Percentiles rank a stretch among this genome's conserved stretches.
phyloP scores from a whole-genome alignment of 2,329 filamentous ascomycete species.

The Diaporthe citrichinensis region DNA sequence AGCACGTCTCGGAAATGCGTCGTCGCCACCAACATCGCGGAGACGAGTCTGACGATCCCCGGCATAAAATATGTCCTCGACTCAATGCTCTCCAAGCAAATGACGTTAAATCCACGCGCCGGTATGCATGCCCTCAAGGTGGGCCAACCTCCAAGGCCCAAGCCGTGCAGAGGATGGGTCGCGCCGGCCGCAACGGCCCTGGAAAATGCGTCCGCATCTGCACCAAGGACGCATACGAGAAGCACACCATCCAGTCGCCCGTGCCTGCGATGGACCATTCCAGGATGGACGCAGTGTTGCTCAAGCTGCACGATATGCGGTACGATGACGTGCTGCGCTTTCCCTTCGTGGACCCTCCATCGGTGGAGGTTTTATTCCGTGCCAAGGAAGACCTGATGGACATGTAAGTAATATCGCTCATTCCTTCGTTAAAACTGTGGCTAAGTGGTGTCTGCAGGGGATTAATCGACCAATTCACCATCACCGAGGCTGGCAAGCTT shows the following conservation, averaged over 20 bases:
- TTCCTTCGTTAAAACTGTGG: not conserved
- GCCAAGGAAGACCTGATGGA: not conserved
- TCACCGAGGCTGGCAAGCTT: not conserved
- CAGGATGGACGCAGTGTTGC: not conserved
- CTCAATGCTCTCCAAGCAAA: not conserved
- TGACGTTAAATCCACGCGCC: not conserved
- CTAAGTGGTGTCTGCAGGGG: not conserved
- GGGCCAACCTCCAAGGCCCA: not conserved
- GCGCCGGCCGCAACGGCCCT: not conserved
- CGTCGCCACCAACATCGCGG: not conserved
- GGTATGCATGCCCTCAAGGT: not conserved
- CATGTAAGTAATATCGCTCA: not conserved
- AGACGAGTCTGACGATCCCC: not conserved
- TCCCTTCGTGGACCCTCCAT: not conserved
- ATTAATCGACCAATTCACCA: not conserved
- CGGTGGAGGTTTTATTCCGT: not conserved
- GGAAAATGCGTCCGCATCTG: not conserved
- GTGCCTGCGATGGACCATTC: not conserved
- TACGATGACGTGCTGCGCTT: not conserved
- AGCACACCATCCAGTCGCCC: not conserved
- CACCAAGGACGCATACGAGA: not conserved
- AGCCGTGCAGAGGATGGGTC: conserved; percentile 2
- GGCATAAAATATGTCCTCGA: not conserved
- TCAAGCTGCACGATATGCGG: not conserved
- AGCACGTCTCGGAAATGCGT: not conserved